Percentiles rank a stretch among this genome's conserved stretches.
phyloP scores from a whole-genome alignment of 164 flowering plant genomes.

The Nymphaea thermarum region DNA sequence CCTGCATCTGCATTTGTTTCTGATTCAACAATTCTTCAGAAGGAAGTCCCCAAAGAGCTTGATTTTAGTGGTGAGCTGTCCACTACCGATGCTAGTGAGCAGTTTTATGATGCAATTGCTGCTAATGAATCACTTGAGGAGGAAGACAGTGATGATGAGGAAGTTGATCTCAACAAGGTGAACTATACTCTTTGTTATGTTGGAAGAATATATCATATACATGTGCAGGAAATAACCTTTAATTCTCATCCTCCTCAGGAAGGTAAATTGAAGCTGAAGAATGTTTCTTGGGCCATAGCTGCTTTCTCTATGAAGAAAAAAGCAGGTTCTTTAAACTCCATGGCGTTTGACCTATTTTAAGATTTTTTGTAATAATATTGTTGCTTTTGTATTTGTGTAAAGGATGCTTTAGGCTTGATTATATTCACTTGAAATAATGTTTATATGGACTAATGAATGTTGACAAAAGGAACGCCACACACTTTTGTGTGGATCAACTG shows the following conservation, averaged over 20 bases:
- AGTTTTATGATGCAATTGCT: slow-evolving; percentile 84
- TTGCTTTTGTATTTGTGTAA: too few relatives aligned
- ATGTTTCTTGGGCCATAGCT: slow-evolving; percentile 82
- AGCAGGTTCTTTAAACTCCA: slow-evolving; percentile 31
- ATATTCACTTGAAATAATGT: too few relatives aligned
- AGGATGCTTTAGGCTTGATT: too few relatives aligned
- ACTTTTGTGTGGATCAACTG: too few relatives aligned
- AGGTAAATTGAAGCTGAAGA: slow-evolving; percentile 60
- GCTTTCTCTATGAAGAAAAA: slow-evolving; percentile 36
- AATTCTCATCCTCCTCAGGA: slow-evolving; percentile 22
- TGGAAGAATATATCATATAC: neutral
- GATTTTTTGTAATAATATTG: too few relatives aligned
- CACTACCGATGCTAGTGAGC: slow-evolving; percentile 39
- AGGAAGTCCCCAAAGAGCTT: slow-evolving; percentile 32
- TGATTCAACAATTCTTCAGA: slow-evolving; percentile 22
- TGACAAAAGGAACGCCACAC: too few relatives aligned
- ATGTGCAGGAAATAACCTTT: slow-evolving; percentile 1
- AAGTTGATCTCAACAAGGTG: slow-evolving; percentile 27
- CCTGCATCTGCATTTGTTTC: slow-evolving; percentile 39
- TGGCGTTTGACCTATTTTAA: too few relatives aligned
- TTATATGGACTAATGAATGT: too few relatives aligned
- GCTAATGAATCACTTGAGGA: slow-evolving; percentile 56
- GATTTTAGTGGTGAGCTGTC: slow-evolving; percentile 36
- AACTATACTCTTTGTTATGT: neutral
- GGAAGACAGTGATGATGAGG: slow-evolving; percentile 51